Conservation (phyloP, 768 basidiomycete species). For the Crepidotus variabilis region DNA sequence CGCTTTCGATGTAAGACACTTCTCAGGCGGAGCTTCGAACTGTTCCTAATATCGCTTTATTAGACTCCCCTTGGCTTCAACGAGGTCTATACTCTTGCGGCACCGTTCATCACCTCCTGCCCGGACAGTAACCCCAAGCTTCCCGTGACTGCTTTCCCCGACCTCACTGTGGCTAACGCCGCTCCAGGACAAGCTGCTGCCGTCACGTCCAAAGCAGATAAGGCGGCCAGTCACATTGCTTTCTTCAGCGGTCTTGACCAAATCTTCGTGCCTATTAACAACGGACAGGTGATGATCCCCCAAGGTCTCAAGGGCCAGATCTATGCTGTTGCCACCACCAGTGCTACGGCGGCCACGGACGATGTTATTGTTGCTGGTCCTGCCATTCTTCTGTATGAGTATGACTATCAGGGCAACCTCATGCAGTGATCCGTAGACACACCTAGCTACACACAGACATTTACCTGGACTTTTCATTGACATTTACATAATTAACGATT, state of each 20-base stretch:
- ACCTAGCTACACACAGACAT: too few relatives aligned
- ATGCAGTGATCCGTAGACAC: too few relatives aligned
- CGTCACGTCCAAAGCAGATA: constrained; percentile 17
- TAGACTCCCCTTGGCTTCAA: constrained; percentile 38
- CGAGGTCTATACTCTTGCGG: constrained; percentile 36
- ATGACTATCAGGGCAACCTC: too few relatives aligned
- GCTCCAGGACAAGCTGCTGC: constrained; percentile 20
- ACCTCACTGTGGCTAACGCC: constrained; percentile 14
- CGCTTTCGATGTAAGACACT: constrained; percentile 47
- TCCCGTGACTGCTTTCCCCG: constrained; percentile 25
- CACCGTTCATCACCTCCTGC: constrained; percentile 54
- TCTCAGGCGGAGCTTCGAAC: neutral
- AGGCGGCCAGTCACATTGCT: constrained; percentile 26
- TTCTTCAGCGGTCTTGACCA: constrained; percentile 46
- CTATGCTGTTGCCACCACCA: constrained; percentile 45
- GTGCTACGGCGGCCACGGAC: constrained; percentile 13
- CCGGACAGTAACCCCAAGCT: constrained; percentile 41
- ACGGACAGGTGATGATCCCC: constrained; percentile 31
- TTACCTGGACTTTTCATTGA: too few relatives aligned
- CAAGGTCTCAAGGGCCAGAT: constrained; percentile 40
- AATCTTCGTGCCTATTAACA: constrained; percentile 32
- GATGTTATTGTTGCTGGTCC: constrained; percentile 54
- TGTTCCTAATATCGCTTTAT: neutral
- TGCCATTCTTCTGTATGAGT: constrained; percentile 35
- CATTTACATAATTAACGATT: too few relatives aligned